phyloP scores from a whole-genome alignment of 768 basidiomycete species.

The Mycena floridula region DNA sequence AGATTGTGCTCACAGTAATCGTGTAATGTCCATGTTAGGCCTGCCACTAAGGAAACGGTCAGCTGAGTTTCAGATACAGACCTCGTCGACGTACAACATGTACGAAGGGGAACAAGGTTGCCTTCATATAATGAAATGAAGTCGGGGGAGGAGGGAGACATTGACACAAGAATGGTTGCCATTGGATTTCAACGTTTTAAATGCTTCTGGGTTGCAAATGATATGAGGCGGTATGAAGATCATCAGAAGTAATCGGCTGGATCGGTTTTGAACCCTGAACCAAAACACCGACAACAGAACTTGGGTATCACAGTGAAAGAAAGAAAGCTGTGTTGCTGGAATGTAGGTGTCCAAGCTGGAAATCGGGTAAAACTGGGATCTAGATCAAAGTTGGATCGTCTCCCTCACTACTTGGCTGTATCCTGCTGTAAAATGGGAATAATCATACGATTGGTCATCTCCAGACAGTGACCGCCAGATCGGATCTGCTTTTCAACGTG shows the following conservation, averaged over 20 bases:
- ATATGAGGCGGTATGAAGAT: neutral
- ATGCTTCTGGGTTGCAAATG: neutral
- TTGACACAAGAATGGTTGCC: too few relatives aligned
- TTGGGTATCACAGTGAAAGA: neutral
- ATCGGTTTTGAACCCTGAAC: neutral
- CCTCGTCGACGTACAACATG: conserved; percentile 11
- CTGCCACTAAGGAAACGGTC: conserved; percentile 16
- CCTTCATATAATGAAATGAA: conserved; percentile 14
- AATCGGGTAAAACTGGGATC: too few relatives aligned
- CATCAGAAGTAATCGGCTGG: neutral
- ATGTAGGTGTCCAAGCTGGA: too few relatives aligned
- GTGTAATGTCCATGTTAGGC: conserved; percentile 31
- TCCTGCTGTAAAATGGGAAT: too few relatives aligned
- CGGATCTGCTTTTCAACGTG: too few relatives aligned
- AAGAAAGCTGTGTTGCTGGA: too few relatives aligned
- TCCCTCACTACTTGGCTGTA: too few relatives aligned
- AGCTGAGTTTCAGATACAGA: neutral
- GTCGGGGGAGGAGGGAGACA: too few relatives aligned
- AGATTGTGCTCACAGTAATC: conserved; percentile 24
- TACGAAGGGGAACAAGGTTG: conserved; percentile 13
- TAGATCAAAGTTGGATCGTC: too few relatives aligned
- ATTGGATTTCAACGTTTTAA: neutral
- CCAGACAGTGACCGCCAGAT: too few relatives aligned
- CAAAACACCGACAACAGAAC: neutral
- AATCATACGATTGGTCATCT: too few relatives aligned